Evolutionary conservation across 306 rosid genomes (phyloP), one percentile per base, ranked within the genome.

Genomic region (Prunus fruticosa): DNA sequence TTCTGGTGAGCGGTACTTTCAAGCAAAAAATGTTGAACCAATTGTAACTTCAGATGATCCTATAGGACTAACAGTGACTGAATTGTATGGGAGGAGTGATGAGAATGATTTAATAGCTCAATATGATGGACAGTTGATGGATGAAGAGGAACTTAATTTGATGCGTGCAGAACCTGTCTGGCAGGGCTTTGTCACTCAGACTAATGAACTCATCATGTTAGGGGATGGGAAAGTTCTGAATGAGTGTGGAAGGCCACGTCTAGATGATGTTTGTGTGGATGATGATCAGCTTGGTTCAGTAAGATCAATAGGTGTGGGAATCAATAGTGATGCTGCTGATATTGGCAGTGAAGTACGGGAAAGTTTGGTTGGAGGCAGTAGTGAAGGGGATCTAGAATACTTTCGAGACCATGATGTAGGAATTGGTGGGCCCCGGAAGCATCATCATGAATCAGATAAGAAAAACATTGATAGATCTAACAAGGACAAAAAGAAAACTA

Each of bases 301-400:
- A 71, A 87, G 99, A 87, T 96, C 99, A 76, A 96, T 96, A 71
- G 99, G 99, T 61, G 99, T 96, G 74, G 99, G 99, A 72, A 90
- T 96, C 79, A 89, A 86, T 77, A 91, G 97, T 76, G 99, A 92
- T 82, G 89, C 85, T 80, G 97, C 97, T 60, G 97, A 96, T 65
- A 60, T 96, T 69, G 93, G 98, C 74, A 87, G 90, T 85, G 98
- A 92, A 83, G 98, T 91, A 51, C 96, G 88, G 38, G 99, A 89
- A 88, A 92, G 93, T 88, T 89, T 92, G 79, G 77, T 92, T 80
- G 91, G 93, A 81, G 93, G 93, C 79, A 87, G 93, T 45, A 87
- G 96, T 41, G 97, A 90, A 84, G 97, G 96, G 78, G 93, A 89
- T 82, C 78, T 90, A 65, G 98, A 92, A 67, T 87, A 88, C 80